phyloP scores from a whole-genome alignment of 2,329 filamentous ascomycete species.

The Scleromitrula shiraiana region DNA sequence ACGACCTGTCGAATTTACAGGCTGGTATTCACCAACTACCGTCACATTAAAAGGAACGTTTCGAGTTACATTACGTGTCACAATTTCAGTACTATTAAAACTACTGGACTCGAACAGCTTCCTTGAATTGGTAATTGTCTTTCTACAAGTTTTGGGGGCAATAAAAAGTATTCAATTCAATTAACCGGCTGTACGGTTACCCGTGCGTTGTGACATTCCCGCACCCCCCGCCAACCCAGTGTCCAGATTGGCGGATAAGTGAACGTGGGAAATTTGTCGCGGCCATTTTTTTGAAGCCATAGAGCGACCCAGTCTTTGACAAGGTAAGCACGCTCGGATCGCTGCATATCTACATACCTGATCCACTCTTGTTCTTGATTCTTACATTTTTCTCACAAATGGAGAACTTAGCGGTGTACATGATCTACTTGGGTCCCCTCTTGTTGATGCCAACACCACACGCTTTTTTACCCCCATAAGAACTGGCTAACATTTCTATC shows the following conservation, averaged over 20 bases:
- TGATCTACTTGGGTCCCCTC: too few relatives aligned
- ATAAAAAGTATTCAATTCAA: slow-evolving; percentile 7
- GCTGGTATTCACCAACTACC: too few relatives aligned
- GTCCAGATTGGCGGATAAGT: slow-evolving; percentile 25
- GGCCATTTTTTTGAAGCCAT: slow-evolving; percentile 2
- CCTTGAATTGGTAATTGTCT: neutral
- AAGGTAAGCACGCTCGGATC: slow-evolving; percentile 21
- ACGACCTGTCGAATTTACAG: too few relatives aligned
- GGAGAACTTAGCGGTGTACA: slow-evolving; percentile 25
- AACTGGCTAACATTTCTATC: slow-evolving; percentile 7
- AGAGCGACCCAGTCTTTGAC: slow-evolving; percentile 8
- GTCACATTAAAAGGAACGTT: too few relatives aligned
- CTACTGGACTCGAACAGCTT: neutral
- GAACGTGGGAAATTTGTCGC: slow-evolving; percentile 15
- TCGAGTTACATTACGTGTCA: neutral
- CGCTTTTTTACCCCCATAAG: slow-evolving; percentile 4
- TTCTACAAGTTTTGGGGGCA: slow-evolving; percentile 3
- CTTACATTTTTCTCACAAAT: slow-evolving; percentile 10
- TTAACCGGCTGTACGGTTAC: slow-evolving; percentile 21
- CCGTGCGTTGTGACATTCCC: slow-evolving; percentile 25
- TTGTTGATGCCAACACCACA: slow-evolving; percentile 8
- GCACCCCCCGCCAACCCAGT: slow-evolving; percentile 16
- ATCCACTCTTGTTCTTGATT: slow-evolving; percentile 7
- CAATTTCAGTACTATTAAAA: too few relatives aligned
- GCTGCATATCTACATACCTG: slow-evolving; percentile 20